Conservation (phyloP, 768 basidiomycete genomes). For the Suillus hirtellus region DNA sequence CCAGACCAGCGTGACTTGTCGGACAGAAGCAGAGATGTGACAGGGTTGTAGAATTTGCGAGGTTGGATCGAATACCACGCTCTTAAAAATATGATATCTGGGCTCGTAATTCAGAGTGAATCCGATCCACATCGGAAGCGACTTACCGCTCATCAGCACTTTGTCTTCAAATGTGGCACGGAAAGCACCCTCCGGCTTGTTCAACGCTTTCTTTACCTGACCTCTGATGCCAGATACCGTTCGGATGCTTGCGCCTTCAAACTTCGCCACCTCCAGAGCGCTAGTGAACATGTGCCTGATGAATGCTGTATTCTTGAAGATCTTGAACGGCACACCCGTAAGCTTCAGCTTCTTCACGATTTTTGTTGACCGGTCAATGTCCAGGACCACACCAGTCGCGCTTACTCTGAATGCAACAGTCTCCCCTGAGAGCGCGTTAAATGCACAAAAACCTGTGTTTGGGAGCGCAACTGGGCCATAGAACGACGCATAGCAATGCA, state of each 20-base stretch:
- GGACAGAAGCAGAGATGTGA: conserved; percentile 84
- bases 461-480: conserved; percentile 91
- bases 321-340: conserved; percentile 93
- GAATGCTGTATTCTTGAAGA: conserved; percentile 99
- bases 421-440: conserved; percentile 77
- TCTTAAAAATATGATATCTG: conserved; percentile 92
- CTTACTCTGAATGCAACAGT: conserved; percentile 81
- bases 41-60: conserved; percentile 94
- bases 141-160: conserved; percentile 90
- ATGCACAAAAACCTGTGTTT: conserved; percentile 97
- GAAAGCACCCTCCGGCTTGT: conserved; percentile 95
- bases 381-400: conserved; percentile 93
- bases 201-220: conserved; percentile 92
- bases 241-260: conserved; percentile 95
- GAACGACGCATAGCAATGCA: conserved; percentile 99
- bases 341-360: conserved; percentile 99
- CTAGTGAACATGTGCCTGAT: conserved; percentile 96
- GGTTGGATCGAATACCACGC: conserved; percentile 98
- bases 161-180: conserved; percentile 99
- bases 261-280: conserved; percentile 95
- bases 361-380: conserved; percentile 88
- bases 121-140: neutral
- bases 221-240: conserved; percentile 96
- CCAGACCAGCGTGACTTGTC: conserved; percentile 86
- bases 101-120: neutral